Conservation (phyloP, 805 yeast species). For the Saccharomycopsis sp. region DNA sequence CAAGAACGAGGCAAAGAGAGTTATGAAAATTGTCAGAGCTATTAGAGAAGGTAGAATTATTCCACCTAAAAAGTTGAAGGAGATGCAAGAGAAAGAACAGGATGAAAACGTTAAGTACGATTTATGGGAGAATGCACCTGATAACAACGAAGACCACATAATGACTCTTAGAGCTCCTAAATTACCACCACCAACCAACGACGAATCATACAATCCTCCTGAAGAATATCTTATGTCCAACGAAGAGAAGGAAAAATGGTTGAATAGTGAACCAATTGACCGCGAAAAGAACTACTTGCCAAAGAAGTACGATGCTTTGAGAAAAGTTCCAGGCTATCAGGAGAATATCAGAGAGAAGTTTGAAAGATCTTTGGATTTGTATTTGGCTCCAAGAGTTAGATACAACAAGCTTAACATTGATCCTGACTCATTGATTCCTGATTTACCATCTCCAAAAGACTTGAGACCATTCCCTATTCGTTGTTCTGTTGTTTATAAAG, state of each 20-base stretch:
- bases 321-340: slow-evolving; percentile 90
- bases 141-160: slow-evolving; percentile 61
- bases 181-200: slow-evolving; percentile 91
- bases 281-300: slow-evolving; percentile 78
- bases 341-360: slow-evolving; percentile 84
- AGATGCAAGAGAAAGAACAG: slow-evolving; percentile 43
- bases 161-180: slow-evolving; percentile 96
- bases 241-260: slow-evolving; percentile 72
- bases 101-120: slow-evolving; percentile 55
- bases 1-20: slow-evolving; percentile 90
- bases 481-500: slow-evolving; percentile 75
- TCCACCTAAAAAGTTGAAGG: slow-evolving; percentile 56
- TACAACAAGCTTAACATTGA: slow-evolving; percentile 86
- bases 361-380: slow-evolving; percentile 89
- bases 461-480: slow-evolving; percentile 93
- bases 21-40: slow-evolving; percentile 94
- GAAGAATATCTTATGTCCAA: slow-evolving; percentile 81
- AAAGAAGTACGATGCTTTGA: slow-evolving; percentile 69
- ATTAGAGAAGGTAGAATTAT: slow-evolving; percentile 93
- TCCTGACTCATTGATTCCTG: slow-evolving; percentile 93
- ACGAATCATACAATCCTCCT: slow-evolving; percentile 96
- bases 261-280: slow-evolving; percentile 62
- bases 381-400: slow-evolving; percentile 93
- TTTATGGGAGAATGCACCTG: slow-evolving; percentile 76
- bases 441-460: slow-evolving; percentile 94